Evolutionary conservation across 2,329 filamentous ascomycete species (phyloP).

Genomic region (Sphaceloma murrayae): DNA sequence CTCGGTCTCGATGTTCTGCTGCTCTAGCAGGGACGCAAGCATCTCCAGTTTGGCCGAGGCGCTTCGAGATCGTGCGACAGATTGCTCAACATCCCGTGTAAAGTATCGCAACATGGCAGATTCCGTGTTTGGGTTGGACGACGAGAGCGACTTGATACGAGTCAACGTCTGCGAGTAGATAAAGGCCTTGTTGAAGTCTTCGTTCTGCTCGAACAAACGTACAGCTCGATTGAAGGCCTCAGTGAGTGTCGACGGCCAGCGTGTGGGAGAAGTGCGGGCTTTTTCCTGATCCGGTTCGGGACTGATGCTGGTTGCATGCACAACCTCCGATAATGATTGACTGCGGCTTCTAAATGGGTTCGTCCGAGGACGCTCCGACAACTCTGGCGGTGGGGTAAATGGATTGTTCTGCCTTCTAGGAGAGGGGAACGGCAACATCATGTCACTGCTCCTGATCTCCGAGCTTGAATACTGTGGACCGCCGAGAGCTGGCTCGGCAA

Average conservation of each 20-base stretch:
- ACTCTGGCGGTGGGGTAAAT: constrained; percentile 3
- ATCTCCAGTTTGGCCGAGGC: constrained; percentile 71
- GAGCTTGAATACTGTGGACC: constrained; percentile 5
- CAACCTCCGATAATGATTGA: constrained; percentile 4
- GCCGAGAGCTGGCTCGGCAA: constrained; percentile 9
- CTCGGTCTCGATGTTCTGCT: constrained; percentile 53
- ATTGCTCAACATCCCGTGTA: constrained; percentile 44
- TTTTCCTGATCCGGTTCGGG: not conserved
- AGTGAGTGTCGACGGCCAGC: constrained; percentile 10
- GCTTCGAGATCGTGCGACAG: constrained; percentile 44
- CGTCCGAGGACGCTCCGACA: constrained; percentile 4
- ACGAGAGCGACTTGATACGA: constrained; percentile 9
- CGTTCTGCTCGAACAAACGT: not conserved
- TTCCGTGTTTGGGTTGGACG: constrained; percentile 13
- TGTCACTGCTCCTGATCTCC: constrained; percentile 13
- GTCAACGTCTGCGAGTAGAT: constrained; percentile 9
- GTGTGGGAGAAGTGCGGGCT: not conserved
- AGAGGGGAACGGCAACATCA: constrained; percentile 11
- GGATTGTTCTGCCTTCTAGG: constrained; percentile 11
- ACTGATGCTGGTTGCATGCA: constrained; percentile 2
- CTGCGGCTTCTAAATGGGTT: constrained; percentile 11
- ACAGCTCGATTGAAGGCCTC: constrained; percentile 7
- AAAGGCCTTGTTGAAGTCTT: constrained; percentile 15
- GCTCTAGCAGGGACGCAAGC: constrained; percentile 75
- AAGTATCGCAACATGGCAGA: constrained; percentile 57